phyloP scores from a whole-genome alignment of 208 protist species.

The Lotmaria passim region DNA sequence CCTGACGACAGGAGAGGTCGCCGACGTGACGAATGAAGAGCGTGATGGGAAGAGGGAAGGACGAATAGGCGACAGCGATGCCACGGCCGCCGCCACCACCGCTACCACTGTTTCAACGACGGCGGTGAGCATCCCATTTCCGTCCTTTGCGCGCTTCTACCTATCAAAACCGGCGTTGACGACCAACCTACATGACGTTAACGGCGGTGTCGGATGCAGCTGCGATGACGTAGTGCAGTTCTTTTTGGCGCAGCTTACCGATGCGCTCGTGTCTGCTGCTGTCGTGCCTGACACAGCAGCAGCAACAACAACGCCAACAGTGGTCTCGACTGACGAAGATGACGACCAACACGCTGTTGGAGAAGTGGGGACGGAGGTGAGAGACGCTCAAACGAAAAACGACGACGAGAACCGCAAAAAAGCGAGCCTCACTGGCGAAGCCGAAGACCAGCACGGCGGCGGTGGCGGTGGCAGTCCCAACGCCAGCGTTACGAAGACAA shows the following conservation, averaged over 20 bases:
- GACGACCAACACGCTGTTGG: not conserved
- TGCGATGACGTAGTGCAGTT: conserved; percentile 4
- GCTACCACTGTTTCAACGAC: not conserved
- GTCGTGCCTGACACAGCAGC: not conserved
- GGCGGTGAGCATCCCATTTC: conserved; percentile 1
- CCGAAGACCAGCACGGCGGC: not conserved
- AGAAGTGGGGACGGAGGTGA: not conserved
- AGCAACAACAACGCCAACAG: not conserved
- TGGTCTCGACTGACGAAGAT: not conserved
- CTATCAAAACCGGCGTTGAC: not conserved
- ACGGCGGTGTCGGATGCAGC: not conserved
- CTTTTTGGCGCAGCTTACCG: conserved; percentile 9
- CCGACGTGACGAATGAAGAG: not conserved
- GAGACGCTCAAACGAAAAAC: not conserved
- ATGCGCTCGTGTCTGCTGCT: conserved; percentile 15
- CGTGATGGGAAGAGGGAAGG: too few species aligned
- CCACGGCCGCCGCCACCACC: not conserved
- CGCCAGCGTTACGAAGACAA: not conserved
- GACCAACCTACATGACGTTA: not conserved
- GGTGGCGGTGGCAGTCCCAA: not conserved
- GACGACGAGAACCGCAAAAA: not conserved
- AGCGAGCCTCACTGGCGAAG: not conserved
- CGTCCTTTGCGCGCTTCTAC: conserved; percentile 37
- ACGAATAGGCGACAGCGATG: too few species aligned
- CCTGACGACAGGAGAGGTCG: not conserved